These are phyloP conservation scores for Penicillium sp. DNA, from an alignment of 2,329 filamentous ascomycete genomes.

Conservation along the genomic window DNA sequence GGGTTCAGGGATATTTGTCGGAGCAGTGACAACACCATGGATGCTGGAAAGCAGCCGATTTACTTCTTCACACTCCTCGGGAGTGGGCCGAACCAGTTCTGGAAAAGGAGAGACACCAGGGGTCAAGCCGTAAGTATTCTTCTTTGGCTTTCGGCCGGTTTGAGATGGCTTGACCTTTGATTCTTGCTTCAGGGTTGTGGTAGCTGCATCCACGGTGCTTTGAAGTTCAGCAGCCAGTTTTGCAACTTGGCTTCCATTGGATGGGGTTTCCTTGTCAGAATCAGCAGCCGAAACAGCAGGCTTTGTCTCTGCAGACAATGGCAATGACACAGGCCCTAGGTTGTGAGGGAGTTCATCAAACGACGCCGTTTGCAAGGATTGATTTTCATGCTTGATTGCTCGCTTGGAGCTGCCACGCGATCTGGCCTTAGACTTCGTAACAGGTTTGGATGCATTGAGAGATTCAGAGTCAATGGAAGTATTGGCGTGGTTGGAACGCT, in stretches of 20 bases:
- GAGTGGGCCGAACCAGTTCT: slow-evolving; percentile 60
- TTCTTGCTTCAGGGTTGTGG: slow-evolving; percentile 11
- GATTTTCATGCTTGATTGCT: slow-evolving; percentile 11
- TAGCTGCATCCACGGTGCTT: slow-evolving; percentile 19
- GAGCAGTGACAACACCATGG: slow-evolving; percentile 63
- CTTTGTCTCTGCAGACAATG: neutral
- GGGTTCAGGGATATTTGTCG: slow-evolving; percentile 64
- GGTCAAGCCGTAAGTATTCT: slow-evolving; percentile 50
- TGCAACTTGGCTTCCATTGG: slow-evolving; percentile 8
- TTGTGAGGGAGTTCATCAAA: slow-evolving; percentile 55
- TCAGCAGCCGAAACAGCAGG: neutral
- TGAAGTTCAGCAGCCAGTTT: slow-evolving; percentile 14
- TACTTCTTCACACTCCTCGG: slow-evolving; percentile 66
- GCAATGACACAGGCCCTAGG: slow-evolving; percentile 40
- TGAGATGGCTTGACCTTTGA: slow-evolving; percentile 2
- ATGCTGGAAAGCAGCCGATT: slow-evolving; percentile 59
- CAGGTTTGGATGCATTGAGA: neutral
- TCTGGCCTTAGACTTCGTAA: neutral
- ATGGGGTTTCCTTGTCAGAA: slow-evolving; percentile 10
- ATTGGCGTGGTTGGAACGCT: neutral
- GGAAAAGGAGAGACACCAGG: slow-evolving; percentile 63
- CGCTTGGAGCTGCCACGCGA: neutral
- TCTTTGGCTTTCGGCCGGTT: slow-evolving; percentile 17
- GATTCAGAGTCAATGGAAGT: neutral
- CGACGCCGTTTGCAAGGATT: neutral